These are phyloP conservation scores for Colletotrichum sp. DNA, from an alignment of 2,329 filamentous ascomycete genomes.

Conservation along the genomic window DNA sequence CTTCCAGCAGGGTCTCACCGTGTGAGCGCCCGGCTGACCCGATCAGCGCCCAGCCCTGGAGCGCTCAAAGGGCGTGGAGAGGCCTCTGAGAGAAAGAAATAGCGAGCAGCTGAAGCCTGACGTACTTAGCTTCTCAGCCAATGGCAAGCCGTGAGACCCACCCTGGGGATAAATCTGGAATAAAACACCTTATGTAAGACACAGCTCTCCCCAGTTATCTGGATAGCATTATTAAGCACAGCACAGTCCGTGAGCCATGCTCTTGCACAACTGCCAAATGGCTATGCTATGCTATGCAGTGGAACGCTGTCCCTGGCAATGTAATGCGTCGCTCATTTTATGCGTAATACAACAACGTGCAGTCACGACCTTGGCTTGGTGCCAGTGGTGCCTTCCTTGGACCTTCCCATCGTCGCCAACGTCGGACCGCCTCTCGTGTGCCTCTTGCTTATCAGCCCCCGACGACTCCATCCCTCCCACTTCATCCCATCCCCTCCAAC, in stretches of 20 bases:
- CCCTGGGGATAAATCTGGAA: not conserved
- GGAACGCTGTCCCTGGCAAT: not conserved
- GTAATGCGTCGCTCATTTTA: constrained; percentile 3
- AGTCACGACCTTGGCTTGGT: not conserved
- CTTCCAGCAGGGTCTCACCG: constrained; percentile 10
- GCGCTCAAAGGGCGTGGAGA: not conserved
- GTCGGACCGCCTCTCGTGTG: not conserved
- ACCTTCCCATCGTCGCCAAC: not conserved
- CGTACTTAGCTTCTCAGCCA: not conserved
- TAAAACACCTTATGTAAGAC: constrained; percentile 5
- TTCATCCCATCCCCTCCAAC: not conserved
- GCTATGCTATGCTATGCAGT: not conserved
- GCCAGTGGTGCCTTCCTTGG: not conserved
- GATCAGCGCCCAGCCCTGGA: not conserved
- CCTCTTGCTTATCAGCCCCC: constrained; percentile 9
- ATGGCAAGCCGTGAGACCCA: not conserved
- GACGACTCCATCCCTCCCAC: constrained; percentile 6
- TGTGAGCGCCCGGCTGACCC: constrained; percentile 17
- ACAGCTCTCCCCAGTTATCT: not conserved
- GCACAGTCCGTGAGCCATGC: not conserved
- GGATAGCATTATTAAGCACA: not conserved
- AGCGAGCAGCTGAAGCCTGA: not conserved
- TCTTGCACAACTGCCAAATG: not conserved
- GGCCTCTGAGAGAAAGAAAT: not conserved
- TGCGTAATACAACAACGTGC: not conserved